Percentiles rank a stretch among this genome's conserved stretches.
These are phyloP conservation scores for Acer yangbiense DNA, from an alignment of 345 rosid species.

Conservation along the genomic window DNA sequence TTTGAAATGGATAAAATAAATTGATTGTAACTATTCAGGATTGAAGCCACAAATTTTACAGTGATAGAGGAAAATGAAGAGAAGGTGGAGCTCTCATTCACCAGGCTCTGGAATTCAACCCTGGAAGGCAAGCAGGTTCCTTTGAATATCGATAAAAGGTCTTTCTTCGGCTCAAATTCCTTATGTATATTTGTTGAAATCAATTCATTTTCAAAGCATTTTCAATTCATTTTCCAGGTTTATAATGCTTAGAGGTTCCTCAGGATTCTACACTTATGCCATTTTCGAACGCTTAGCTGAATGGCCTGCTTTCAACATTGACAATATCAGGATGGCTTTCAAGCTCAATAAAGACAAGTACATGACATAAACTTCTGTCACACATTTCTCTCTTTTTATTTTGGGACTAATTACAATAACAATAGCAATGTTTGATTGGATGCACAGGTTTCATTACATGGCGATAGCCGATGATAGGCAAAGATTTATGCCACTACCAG, in stretches of 20 bases:
- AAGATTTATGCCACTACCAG: constrained; percentile 86
- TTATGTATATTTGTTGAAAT: neutral
- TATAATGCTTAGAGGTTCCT: constrained; percentile 67
- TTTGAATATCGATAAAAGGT: constrained; percentile 71
- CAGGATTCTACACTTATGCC: constrained; percentile 85
- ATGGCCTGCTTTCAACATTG: constrained; percentile 84
- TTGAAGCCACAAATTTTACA: constrained; percentile 36
- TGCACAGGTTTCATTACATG: constrained; percentile 87
- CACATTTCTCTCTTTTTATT: neutral
- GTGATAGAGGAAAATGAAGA: constrained; percentile 56
- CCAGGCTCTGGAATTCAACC: constrained; percentile 55
- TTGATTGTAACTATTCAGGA: constrained; percentile 30
- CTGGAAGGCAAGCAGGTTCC: constrained; percentile 50
- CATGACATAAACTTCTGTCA: neutral
- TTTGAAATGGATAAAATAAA: neutral
- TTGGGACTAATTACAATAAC: neutral
- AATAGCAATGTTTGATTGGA: neutral
- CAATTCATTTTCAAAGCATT: neutral
- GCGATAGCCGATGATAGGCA: constrained; percentile 78
- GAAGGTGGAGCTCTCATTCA: constrained; percentile 62
- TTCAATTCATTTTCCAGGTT: constrained; percentile 48
- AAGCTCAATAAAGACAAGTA: constrained; percentile 81
- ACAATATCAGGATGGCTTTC: constrained; percentile 74
- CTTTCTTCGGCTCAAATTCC: neutral
- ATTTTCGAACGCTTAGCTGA: constrained; percentile 67